Evolutionary conservation across 352 stramenopile species (phyloP), one percentile per base, ranked within the genome.

Genomic region (Phytophthora meadii): DNA sequence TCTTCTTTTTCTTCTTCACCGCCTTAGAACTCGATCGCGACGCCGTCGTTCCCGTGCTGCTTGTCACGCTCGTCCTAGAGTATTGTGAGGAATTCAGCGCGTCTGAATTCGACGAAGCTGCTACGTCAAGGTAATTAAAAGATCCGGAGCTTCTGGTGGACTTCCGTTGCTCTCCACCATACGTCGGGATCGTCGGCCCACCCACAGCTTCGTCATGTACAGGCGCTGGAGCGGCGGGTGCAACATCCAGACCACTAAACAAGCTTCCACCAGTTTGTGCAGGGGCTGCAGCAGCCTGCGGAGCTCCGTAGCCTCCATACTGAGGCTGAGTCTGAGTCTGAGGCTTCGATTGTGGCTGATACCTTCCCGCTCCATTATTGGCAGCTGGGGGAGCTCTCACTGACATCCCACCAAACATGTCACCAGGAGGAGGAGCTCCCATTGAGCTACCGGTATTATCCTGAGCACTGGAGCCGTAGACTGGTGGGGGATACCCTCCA

Each of bases 361-460:
- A 77, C 46, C 62, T 49, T 27, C 32, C 50, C 10, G 25, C 63
- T 34, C 44, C 49, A 25, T 60, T 60, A 11, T 64, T 67, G 22
- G 36, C 54, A 32, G 46, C n/a, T 25, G 66, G 22, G 32, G 70
- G 63, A 24, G 72, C 61, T 66, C 82, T 87, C 17, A 93, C 19
- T 5, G 85, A 80, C 85, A 93, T 93, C 10, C 85, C 85, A 25
- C 79, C 83, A 67, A 93, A 93, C 85, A 93, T 93, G 48, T 90
- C 54, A 19, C 41, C 34, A 30, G 54, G 7, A n/a, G 53, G 15
- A 46, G 56, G 37, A 28, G 60, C 30, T 50, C 34, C 54, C 25
- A 59, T 49, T 19, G 62, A 56, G 19, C 25, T 51, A 22, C 22
- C 22, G 22, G 22, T 22, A 54, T 30, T 67, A 4, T 77, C 61